These are phyloP conservation scores for Mrakiaceae sp. DNA, from an alignment of 1,284 basidiomycete genomes.

Conservation along the genomic window DNA sequence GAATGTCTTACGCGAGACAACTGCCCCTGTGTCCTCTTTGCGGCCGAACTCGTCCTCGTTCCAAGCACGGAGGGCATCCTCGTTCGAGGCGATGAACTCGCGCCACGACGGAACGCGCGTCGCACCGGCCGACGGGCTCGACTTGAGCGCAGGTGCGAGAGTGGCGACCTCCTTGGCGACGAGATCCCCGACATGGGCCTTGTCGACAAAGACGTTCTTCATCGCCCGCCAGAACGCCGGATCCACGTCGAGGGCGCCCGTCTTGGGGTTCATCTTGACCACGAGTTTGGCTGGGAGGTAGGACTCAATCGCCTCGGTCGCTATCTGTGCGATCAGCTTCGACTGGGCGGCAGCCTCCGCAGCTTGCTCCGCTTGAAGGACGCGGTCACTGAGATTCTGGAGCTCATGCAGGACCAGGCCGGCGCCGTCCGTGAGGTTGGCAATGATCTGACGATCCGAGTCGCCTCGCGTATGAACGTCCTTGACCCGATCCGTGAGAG, in stretches of 20 bases:
- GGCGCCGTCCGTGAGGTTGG: constrained; percentile 29
- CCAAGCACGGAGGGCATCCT: constrained; percentile 32
- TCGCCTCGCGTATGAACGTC: constrained; percentile 14
- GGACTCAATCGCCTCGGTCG: constrained; percentile 28
- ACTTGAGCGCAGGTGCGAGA: constrained; percentile 2
- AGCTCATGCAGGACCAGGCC: constrained; percentile 49
- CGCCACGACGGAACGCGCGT: constrained; percentile 20
- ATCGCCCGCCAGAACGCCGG: constrained; percentile 40
- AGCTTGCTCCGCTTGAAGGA: constrained; percentile 54
- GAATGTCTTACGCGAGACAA: constrained; percentile 26
- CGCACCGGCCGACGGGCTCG: background rate
- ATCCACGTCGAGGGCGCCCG: constrained; percentile 35
- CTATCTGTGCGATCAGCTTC: constrained; percentile 24
- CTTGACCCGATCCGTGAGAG: constrained; percentile 13
- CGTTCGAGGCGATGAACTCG: constrained; percentile 29
- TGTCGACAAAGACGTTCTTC: constrained; percentile 35
- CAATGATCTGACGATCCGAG: background rate
- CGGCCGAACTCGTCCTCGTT: constrained; percentile 27
- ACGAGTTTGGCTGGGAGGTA: constrained; percentile 36
- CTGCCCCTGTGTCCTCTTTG: constrained; percentile 21
- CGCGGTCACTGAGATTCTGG: constrained; percentile 47
- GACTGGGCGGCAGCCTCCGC: constrained; percentile 31
- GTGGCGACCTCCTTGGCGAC: constrained; percentile 22
- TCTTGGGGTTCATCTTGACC: constrained; percentile 28
- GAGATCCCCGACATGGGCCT: constrained; percentile 26